These are phyloP conservation scores for Mikania micrantha DNA, from an alignment of 129 eudicot genomes.

Conservation along the genomic window DNA sequence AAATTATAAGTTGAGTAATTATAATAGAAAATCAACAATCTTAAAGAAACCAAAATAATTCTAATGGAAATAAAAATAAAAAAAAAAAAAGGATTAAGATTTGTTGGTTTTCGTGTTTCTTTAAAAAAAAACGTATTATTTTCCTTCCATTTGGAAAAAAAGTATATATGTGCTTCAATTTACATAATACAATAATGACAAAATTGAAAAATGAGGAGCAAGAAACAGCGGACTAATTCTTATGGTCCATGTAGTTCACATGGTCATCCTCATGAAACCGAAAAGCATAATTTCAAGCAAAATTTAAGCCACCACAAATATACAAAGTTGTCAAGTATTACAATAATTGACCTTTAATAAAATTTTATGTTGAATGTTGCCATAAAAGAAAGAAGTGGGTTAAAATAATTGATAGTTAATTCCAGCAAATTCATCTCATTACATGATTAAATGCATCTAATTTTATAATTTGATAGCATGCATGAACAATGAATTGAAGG, in stretches of 20 bases:
- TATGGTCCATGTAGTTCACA: constrained; percentile 7
- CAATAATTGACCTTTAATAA: constrained; percentile 12
- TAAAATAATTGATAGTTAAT: background rate
- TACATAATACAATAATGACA: background rate
- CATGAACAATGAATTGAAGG: background rate
- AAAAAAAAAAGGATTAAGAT: too few species aligned
- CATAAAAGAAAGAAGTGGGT: background rate
- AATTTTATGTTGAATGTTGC: background rate
- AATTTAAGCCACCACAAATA: constrained; percentile 5
- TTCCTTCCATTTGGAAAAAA: too few species aligned
- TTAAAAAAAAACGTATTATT: background rate
- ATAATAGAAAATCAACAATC: background rate
- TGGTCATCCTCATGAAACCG: background rate
- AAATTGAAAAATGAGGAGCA: background rate
- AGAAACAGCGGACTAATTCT: background rate
- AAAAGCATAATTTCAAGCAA: background rate
- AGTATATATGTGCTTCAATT: background rate
- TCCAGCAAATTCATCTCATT: background rate
- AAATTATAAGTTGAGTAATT: background rate
- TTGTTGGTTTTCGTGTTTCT: background rate
- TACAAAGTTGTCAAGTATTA: background rate
- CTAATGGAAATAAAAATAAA: background rate
- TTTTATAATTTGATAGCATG: background rate
- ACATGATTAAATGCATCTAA: background rate
- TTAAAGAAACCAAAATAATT: background rate